Conservation (phyloP, 768 basidiomycete species). For the Agrocybe praecox region DNA sequence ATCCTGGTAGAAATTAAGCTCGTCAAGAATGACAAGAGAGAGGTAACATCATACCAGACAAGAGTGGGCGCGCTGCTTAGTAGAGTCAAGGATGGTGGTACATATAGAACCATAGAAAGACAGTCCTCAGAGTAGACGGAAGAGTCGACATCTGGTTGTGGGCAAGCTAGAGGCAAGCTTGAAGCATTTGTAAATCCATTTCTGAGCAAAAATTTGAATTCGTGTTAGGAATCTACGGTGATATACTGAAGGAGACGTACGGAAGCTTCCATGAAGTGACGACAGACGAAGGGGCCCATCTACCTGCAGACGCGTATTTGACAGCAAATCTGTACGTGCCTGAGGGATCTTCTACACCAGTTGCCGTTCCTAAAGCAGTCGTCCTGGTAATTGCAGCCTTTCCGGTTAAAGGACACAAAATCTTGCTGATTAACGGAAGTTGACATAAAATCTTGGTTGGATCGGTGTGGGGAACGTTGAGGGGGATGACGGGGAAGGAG, state of each 20-base stretch:
- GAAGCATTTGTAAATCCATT: conserved; percentile 53
- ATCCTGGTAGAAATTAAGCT: conserved; percentile 48
- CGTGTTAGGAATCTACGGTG: not conserved
- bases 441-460: conserved; percentile 47
- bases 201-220: conserved; percentile 29
- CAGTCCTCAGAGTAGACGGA: conserved; percentile 76
- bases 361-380: conserved; percentile 61
- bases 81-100: conserved; percentile 45
- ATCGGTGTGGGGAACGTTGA: conserved; percentile 38
- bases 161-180: conserved; percentile 69
- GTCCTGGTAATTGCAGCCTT: conserved; percentile 22
- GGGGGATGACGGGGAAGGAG: conserved; percentile 30
- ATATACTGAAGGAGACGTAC: conserved; percentile 42
- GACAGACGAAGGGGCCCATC: conserved; percentile 62
- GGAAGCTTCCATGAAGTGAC: conserved; percentile 62
- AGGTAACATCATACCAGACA: conserved; percentile 50
- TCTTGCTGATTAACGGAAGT: conserved; percentile 41
- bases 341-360: conserved; percentile 48
- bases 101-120: conserved; percentile 76
- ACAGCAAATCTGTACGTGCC: conserved; percentile 63
- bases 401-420: conserved; percentile 44
- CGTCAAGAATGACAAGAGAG: not conserved
- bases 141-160: conserved; percentile 56
- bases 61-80: conserved; percentile 49
- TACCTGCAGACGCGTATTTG: conserved; percentile 63